Base-by-base conservation (phyloP, 2,329 filamentous ascomycete species). In the Colletotrichum lentis region DNA sequence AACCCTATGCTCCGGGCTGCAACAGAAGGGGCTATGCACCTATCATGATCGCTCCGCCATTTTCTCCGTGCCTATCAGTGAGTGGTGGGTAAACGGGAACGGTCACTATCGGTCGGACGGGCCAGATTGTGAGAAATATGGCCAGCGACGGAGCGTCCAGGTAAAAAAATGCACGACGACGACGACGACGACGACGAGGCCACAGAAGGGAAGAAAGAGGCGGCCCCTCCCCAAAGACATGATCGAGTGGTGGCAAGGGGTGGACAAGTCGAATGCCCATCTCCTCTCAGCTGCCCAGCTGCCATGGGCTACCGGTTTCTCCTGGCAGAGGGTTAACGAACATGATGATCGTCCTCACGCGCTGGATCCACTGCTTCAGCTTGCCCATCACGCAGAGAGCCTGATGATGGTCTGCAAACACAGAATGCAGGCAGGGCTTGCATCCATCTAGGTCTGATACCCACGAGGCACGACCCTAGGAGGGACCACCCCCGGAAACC, bases 191-290 rank as follows among this genome's bases (percentile, higher is more conserved):
- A 31, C 44, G 27, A 63, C 24, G 44, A 52, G 58, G 41, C 64
- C 11, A 52, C 41, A 27, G 56, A 44, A 50, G 27, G n/a, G 16
- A 27, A n/a, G 14, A 57, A 56, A 37, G 8, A 35, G 31, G 7
- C 31, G 31, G 0, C 31, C 31, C 8, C 8, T 2, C 7, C 31
- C 8, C 8, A 1, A 35, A 18, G n/a, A 54, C 27, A 50, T 55
- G 37, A 27, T 58, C 54, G 16, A 41, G 53, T 46, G 46, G 46
- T 18, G 14, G 47, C 18, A 16, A 41, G n/a, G 46, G 54, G 60
- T 64, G 60, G 64, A 61, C 59, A 67, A 67, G 61, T 50, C 47
- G 61, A 44, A 47, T 57, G 50, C 58, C 58, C 64, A 59, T 64
- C 53, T 59, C 41, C 35, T 35, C 31, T 27, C 62, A n/a, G 24